Percentiles rank a stretch among this genome's conserved stretches.
Evolutionary conservation across 1,284 basidiomycete species (phyloP).

Genomic region (Schizopora paradoxa): DNA sequence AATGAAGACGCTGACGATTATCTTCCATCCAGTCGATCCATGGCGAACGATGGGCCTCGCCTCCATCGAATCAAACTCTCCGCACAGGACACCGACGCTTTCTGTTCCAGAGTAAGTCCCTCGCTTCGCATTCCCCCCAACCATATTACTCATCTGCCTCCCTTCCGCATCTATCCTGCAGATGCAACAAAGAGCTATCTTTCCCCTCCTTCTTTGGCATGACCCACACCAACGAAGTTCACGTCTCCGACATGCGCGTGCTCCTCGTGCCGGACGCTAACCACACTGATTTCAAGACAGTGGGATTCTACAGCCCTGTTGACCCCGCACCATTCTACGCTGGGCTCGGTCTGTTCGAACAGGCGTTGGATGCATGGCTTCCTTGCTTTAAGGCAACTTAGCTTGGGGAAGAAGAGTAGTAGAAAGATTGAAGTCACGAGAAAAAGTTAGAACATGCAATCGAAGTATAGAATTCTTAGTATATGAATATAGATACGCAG

Average conservation of each 20-base stretch:
- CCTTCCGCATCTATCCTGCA: slow-evolving; percentile 17
- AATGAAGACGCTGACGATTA: neutral
- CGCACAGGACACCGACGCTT: slow-evolving; percentile 35
- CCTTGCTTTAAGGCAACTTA: slow-evolving; percentile 32
- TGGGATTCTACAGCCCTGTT: slow-evolving; percentile 45
- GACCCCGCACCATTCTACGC: slow-evolving; percentile 41
- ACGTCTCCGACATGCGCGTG: slow-evolving; percentile 44
- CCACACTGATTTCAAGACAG: slow-evolving; percentile 42
- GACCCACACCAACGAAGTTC: slow-evolving; percentile 42
- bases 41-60: slow-evolving; percentile 50
- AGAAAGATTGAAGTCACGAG: too few relatives aligned
- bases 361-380: slow-evolving; percentile 44
- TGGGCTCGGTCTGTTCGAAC: slow-evolving; percentile 40
- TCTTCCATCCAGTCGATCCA: slow-evolving; percentile 39
- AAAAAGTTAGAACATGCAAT: too few relatives aligned
- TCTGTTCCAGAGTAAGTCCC: slow-evolving; percentile 34
- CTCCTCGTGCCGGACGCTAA: slow-evolving; percentile 41
- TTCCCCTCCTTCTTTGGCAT: slow-evolving; percentile 40
- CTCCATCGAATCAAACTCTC: slow-evolving; percentile 43
- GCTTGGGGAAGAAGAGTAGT: too few relatives aligned
- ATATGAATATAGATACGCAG: too few relatives aligned
- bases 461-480: too few relatives aligned
- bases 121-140: neutral
- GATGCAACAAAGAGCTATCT: slow-evolving; percentile 34
- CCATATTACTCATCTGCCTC: neutral